Evolutionary conservation across 805 yeast genomes (phyloP), one percentile per base, ranked within the genome.

Genomic region (Ogataea allantospora): DNA sequence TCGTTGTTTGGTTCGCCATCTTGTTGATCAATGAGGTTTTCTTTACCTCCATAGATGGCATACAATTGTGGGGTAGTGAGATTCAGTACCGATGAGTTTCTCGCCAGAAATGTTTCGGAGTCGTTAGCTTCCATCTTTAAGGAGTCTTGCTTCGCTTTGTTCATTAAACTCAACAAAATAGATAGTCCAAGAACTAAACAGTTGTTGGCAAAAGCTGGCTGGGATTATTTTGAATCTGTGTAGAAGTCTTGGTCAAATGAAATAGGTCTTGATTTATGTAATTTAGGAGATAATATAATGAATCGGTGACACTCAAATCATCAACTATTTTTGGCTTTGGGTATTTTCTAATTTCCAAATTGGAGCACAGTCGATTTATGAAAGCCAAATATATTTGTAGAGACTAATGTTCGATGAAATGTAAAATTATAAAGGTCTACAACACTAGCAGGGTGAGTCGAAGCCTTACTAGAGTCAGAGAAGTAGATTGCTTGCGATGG

Each of bases 51-150:
- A 40, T 54, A 60, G 15, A 58, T 48, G 2, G 54, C 33, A 28
- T 48, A 58, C 15, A 60, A 34, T 19, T 51, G 53, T 1, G 65
- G 62, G 4, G 54, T 50, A 3, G 59, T 57, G 10, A 60, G 40
- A 9, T 50, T 51, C 6, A 44, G 33, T 6, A 47, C 52, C 9
- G 57, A 53, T 13, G 39, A 28, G 32, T 45, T 45, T 33, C 48
- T 41, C 7, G 30, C 24, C 37, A 46, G 24, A n/a, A 34, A 24
- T 7, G 30, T 7, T 10, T 24, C 35, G 8, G 38, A 26, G 7
- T 26, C 26, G 23, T 10, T 21, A 10, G 34, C n/a, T 15, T 32
- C 36, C 30, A 17, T 31, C 16, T 27, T 27, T 3, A 11, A 11
- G 15, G 16, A n/a, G 11, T 21, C 11, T 21, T 4, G 23, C 11